phyloP scores from a whole-genome alignment of 768 basidiomycete species.

The Agaricus subrufescens region DNA sequence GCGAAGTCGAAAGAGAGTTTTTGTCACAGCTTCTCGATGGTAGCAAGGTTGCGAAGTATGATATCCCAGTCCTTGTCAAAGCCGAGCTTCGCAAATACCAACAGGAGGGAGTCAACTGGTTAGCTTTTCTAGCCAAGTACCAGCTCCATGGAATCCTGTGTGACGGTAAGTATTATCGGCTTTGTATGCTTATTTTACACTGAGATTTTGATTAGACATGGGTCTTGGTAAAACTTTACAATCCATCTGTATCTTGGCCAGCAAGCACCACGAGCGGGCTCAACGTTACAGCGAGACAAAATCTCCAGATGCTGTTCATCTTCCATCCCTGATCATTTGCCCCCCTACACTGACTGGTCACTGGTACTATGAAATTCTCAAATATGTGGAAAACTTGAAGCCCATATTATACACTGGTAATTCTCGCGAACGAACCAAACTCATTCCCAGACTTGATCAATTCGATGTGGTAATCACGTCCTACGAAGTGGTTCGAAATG shows the following conservation, averaged over 20 bases:
- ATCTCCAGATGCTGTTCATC: conserved; percentile 73
- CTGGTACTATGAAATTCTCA: conserved; percentile 97
- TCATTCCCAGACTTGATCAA: conserved; percentile 58
- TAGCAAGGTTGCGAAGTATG: conserved; percentile 87
- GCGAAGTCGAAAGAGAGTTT: conserved; percentile 87
- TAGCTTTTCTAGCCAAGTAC: conserved; percentile 96
- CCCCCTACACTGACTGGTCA: conserved; percentile 98
- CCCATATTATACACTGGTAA: conserved; percentile 90
- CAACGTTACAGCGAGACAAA: conserved; percentile 60
- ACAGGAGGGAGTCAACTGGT: conserved; percentile 97
- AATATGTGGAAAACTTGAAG: conserved; percentile 80
- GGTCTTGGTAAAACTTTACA: conserved; percentile 97
- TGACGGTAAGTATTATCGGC: conserved; percentile 60
- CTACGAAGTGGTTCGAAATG: conserved; percentile 96
- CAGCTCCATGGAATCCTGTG: conserved; percentile 97
- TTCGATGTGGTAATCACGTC: conserved; percentile 96
- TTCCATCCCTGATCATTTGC: conserved; percentile 93
- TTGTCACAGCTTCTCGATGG: conserved; percentile 92
- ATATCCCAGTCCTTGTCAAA: conserved; percentile 81
- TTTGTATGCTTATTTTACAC: neutral
- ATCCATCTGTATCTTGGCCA: conserved; percentile 93
- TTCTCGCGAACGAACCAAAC: conserved; percentile 69
- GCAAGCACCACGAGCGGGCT: conserved; percentile 87
- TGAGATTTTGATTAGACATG: conserved; percentile 65
- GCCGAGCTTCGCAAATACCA: conserved; percentile 97